Conservation (phyloP, 257 asterid genomes). For the Petunia secreta region DNA sequence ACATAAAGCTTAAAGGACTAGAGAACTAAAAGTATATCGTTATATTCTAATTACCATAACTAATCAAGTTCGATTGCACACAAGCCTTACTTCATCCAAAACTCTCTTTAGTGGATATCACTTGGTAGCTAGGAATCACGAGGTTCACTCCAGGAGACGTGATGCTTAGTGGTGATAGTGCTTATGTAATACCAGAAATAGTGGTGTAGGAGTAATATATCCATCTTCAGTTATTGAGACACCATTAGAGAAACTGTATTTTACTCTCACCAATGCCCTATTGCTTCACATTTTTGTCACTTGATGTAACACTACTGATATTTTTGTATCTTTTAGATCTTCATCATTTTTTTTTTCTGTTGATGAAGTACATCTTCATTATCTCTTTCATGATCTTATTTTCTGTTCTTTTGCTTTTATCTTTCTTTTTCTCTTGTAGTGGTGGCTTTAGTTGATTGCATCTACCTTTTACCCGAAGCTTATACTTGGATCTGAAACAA, state of each 20-base stretch:
- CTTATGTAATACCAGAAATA: background rate
- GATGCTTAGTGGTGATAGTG: background rate
- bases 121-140: background rate
- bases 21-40: too few relatives aligned
- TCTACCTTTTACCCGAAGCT: background rate
- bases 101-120: too few relatives aligned
- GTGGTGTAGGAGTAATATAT: background rate
- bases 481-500: slow-evolving; percentile 24
- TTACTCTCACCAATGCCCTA: background rate
- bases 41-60: too few relatives aligned
- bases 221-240: background rate
- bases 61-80: too few relatives aligned
- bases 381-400: background rate
- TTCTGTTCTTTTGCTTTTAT: background rate
- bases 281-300: background rate
- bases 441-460: slow-evolving; percentile 10
- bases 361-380: too few relatives aligned
- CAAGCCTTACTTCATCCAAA: too few relatives aligned
- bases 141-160: background rate
- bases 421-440: background rate
- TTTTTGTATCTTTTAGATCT: slow-evolving; percentile 1
- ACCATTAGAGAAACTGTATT: background rate
- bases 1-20: too few relatives aligned
- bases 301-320: background rate
- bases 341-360: too few relatives aligned